Base-by-base conservation (phyloP, 768 basidiomycete genomes). In the Amanita thiersii region DNA sequence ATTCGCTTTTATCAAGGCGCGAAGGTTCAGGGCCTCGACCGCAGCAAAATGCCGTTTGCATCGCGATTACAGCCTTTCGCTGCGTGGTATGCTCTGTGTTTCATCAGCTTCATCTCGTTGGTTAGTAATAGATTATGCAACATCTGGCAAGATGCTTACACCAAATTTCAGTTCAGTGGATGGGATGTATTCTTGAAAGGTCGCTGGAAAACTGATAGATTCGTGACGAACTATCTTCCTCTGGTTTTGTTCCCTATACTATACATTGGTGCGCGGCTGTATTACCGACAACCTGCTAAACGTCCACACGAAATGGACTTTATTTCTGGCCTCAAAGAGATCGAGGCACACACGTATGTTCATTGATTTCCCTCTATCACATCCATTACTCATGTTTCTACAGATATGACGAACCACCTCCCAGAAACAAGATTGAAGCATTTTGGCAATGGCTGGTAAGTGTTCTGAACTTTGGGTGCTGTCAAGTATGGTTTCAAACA, bases 191-290 rank as follows among this genome's bases (percentile, higher is more conserved):
- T 62, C 56, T 52, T 72, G 17, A 64, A 63, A 45, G 64, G 56
- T 9, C 46, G 50, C 14, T 68, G 66, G 87, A 54, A 56, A 19
- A 67, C 66, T 3, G 78, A 73, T 21, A 70, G 59, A n/a, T 93
- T 94, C 51, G 69, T 93, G 40, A 90, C 89, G 17, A 88, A 77
- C 57, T 96, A 93, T 59, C 56, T 91, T 32, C 86, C 83, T 15
- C 56, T 79, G 4, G 48, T 55, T n/a, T 40, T 81, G 23, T 89
- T 91, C 77, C 87, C 88, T 14, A 39, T 91, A 37, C 55, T 94
- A 26, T 94, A 86, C 59, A 5, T 69, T 26, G 69, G 60, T 12
- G 73, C 79, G 46, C 76, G 75, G 52, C 46, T 82, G 29, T 70
- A 66, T 56, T 74, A 67, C 43, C 72, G 68, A 52, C 61, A 63